A percentile compares a stretch with the other conserved stretches of the same genome.
phyloP scores from a whole-genome alignment of 129 eudicot genomes.

The Tanacetum coccineum region DNA sequence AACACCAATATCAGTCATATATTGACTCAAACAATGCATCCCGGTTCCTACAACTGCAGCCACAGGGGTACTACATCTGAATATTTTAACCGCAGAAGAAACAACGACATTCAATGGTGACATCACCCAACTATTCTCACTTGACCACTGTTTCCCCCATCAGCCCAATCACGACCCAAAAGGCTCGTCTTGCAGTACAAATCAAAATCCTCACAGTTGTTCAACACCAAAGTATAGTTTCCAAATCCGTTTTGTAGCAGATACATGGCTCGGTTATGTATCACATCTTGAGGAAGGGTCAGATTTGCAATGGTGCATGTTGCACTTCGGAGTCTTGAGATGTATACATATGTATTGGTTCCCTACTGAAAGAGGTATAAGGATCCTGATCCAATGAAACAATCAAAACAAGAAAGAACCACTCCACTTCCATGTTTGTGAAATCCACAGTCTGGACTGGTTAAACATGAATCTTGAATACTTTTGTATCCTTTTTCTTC shows the following conservation, averaged over 20 bases:
- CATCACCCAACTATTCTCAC: background rate
- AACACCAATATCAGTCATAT: background rate
- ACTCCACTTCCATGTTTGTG: conserved; percentile 42
- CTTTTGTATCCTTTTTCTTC: background rate
- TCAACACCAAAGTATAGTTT: conserved; percentile 38
- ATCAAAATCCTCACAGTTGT: conserved; percentile 60
- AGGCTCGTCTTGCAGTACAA: conserved; percentile 59
- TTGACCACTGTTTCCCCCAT: conserved; percentile 26
- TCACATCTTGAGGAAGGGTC: conserved; percentile 43
- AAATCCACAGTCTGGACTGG: conserved; percentile 27
- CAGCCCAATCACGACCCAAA: conserved; percentile 16
- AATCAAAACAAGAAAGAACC: conserved; percentile 47
- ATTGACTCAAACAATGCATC: background rate
- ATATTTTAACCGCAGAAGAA: background rate
- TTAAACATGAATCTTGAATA: background rate
- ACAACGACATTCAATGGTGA: background rate
- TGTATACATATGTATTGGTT: conserved; percentile 23
- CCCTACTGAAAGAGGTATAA: conserved; percentile 45
- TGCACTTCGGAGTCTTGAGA: conserved; percentile 48
- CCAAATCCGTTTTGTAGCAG: conserved; percentile 59
- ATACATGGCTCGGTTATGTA: conserved; percentile 49
- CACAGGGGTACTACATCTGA: background rate
- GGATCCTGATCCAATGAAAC: conserved; percentile 44
- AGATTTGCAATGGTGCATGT: conserved; percentile 54
- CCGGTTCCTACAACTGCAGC: background rate